Evolutionary conservation across 2,329 filamentous ascomycete species (phyloP).

Genomic region (Graphium sp.): DNA sequence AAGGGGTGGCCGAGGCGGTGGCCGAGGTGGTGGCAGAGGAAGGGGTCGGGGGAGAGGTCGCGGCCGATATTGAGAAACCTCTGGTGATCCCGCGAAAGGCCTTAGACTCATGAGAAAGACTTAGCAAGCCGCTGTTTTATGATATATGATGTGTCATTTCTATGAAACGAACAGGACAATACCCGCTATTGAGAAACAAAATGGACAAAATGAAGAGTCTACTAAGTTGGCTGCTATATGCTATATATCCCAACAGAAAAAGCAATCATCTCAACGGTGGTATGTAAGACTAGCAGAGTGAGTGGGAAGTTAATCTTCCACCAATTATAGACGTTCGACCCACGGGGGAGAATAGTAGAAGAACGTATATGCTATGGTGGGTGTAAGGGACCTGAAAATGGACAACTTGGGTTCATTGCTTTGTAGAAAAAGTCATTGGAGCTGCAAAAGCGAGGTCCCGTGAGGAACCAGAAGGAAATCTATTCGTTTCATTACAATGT

Average conservation of each 20-base stretch:
- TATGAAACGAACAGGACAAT: too few species aligned
- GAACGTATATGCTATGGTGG: conserved; percentile 40
- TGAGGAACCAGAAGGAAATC: too few species aligned
- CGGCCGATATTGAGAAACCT: conserved; percentile 5
- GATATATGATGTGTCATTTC: too few species aligned
- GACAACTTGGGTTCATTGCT: not conserved
- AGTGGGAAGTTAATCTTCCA: conserved; percentile 34
- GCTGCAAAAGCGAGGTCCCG: too few species aligned
- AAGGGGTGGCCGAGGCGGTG: conserved; percentile 18
- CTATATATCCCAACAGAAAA: conserved; percentile 30
- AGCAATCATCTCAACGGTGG: conserved; percentile 24
- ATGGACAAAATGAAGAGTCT: too few species aligned
- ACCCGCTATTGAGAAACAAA: not conserved
- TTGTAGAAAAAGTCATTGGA: too few species aligned
- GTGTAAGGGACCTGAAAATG: conserved; percentile 6
- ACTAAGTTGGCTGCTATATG: too few species aligned
- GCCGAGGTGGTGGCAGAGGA: conserved; percentile 15
- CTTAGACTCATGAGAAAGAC: too few species aligned
- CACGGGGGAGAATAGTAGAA: conserved; percentile 27
- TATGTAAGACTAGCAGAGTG: conserved; percentile 30
- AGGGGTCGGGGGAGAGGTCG: conserved; percentile 12
- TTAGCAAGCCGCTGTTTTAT: conserved; percentile 1
- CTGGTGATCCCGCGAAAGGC: too few species aligned
- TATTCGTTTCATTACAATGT: too few species aligned
- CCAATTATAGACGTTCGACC: conserved; percentile 35